Base-by-base conservation (phyloP, 2,329 filamentous ascomycete species). In the Endocalyx cinctus region DNA sequence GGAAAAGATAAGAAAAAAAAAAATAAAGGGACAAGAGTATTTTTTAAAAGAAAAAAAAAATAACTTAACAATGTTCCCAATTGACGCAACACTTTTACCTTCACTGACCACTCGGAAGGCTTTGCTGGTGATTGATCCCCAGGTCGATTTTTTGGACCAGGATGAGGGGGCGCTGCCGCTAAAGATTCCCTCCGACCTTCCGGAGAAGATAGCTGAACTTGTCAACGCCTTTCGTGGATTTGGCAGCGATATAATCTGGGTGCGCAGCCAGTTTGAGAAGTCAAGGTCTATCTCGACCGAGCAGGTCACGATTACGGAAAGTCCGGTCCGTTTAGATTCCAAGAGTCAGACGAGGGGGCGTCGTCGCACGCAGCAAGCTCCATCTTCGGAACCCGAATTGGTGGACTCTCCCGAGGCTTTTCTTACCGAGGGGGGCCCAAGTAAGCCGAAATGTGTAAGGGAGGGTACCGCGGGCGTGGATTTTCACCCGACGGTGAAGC, bases 61-160 rank as follows among this genome's bases (percentile, higher is more conserved):
- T 13, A 25, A 29, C 23, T 39, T 34, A 42, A 45, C 34, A 39
- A 75, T 77, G 63, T 76, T 81, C 51, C 55, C 71, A 41, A 77
- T 81, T 54, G 72, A 79, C 47, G 60, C 67, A 25, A 58, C 70
- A 28, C 63, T 67, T 22, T 63, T 82, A 14, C 78, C 78, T 10
- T 62, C 72, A 30, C 59, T 82, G 33, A 65, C 61, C 18, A 77
- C 77, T 7, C 70, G 78, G 32, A 77, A 75, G 61, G 90, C 87
- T 1, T 70, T 98, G 27, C 67, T 97, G 14, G 66, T 94, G 13
- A 72, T 96, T 43, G 90, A 95, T 51, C 76, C 94, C 22, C 92
- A 97, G 54, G 87, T 94, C 50, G 90, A 96, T 57, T 95, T 97
- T 51, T 64, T 94, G 37, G 70, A 77, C 6, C 20, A 23, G 20